Percentiles rank a stretch among this genome's conserved stretches.
Evolutionary conservation across 2,329 filamentous ascomycete genomes (phyloP).

Genomic region (Fusarium sp.): DNA sequence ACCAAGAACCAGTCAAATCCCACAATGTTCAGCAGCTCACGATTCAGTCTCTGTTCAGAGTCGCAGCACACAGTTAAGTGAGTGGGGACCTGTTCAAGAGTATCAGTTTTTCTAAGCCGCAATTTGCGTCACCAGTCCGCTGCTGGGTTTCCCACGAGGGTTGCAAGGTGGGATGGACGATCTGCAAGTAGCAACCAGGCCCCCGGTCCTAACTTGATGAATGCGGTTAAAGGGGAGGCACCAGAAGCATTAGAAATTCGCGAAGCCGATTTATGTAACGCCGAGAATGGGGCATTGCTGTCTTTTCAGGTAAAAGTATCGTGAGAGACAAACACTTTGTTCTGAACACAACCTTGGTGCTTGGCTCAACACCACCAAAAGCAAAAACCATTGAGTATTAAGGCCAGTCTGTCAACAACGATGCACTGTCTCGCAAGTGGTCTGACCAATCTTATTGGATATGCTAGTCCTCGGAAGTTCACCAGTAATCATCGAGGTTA

Average conservation of each 20-base stretch:
- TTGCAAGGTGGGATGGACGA: constrained; percentile 44
- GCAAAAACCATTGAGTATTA: background rate
- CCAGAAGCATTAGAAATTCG: constrained; percentile 30
- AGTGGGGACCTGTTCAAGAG: constrained; percentile 14
- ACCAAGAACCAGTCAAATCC: constrained; percentile 25
- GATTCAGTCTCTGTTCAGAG: constrained; percentile 18
- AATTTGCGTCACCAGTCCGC: constrained; percentile 43
- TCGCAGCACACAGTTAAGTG: constrained; percentile 11
- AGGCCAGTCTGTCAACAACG: constrained; percentile 23
- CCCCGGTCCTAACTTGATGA: constrained; percentile 40
- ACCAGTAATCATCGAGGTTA: constrained; percentile 22
- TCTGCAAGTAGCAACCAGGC: constrained; percentile 47
- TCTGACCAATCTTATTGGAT: constrained; percentile 22
- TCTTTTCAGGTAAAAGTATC: constrained; percentile 5
- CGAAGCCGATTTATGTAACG: constrained; percentile 6
- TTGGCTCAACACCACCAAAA: background rate
- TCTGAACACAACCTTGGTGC: background rate
- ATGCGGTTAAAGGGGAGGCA: constrained; percentile 41
- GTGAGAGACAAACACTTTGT: background rate
- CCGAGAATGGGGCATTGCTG: constrained; percentile 5
- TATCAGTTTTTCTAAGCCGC: constrained; percentile 24
- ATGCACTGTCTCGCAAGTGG: constrained; percentile 16
- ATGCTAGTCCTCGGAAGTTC: constrained; percentile 14
- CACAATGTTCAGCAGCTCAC: constrained; percentile 12
- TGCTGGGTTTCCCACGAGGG: constrained; percentile 34